phyloP scores from a whole-genome alignment of 169 alveolate genomes.

The Plasmodium adleri region DNA sequence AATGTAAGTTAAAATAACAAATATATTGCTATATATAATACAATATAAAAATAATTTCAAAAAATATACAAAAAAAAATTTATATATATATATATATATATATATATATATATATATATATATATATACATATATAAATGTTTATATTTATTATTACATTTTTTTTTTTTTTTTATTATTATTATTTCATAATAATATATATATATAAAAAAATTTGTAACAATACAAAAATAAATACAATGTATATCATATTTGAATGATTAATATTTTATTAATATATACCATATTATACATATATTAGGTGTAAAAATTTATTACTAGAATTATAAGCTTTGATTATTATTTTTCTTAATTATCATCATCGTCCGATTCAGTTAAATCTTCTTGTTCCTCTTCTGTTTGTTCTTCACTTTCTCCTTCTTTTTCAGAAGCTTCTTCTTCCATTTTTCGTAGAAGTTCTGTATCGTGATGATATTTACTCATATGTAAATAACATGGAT shows the following conservation, averaged over 20 bases:
- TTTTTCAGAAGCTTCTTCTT: constrained; percentile 75
- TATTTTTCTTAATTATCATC: neutral
- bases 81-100: too few relatives aligned
- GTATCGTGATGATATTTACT: constrained; percentile 88
- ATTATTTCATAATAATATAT: too few relatives aligned
- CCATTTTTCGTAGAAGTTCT: constrained; percentile 77
- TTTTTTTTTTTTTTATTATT: too few relatives aligned
- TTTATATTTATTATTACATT: too few relatives aligned
- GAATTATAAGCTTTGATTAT: neutral
- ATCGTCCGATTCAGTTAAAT: neutral
- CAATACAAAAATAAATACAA: neutral
- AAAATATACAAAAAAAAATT: constrained; percentile 32
- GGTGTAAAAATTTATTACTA: too few relatives aligned
- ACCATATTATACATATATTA: neutral
- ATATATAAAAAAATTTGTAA: too few relatives aligned
- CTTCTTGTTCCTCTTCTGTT: neutral
- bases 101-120: too few relatives aligned
- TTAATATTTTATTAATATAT: neutral
- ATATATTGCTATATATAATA: too few relatives aligned
- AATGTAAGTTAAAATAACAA: too few relatives aligned
- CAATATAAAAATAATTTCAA: neutral
- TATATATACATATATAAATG: too few relatives aligned
- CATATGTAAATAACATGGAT: constrained; percentile 86
- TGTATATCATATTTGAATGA: neutral
- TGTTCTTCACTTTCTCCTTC: constrained; percentile 15